These are phyloP conservation scores for Lachnellula suecica DNA, from an alignment of 2,329 filamentous ascomycete genomes.

Conservation along the genomic window DNA sequence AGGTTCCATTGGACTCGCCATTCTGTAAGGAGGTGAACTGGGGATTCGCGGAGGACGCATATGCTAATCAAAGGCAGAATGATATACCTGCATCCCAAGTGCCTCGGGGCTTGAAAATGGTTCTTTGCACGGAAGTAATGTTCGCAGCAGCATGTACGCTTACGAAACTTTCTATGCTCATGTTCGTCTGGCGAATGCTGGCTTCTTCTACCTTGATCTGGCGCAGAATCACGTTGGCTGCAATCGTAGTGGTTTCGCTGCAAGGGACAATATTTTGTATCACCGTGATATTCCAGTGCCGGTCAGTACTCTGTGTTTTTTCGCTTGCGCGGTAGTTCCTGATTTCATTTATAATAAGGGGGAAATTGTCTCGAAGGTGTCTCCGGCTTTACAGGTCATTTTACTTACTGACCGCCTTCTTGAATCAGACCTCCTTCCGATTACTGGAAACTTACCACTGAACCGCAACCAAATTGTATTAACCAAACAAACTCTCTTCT, in stretches of 20 bases:
- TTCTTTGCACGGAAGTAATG: conserved; percentile 38
- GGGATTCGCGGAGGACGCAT: neutral
- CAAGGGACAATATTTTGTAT: conserved; percentile 26
- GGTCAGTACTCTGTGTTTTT: conserved; percentile 12
- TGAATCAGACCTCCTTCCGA: conserved; percentile 34
- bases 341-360: neutral
- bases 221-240: conserved; percentile 20
- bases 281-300: conserved; percentile 26
- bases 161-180: conserved; percentile 40
- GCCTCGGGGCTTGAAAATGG: conserved; percentile 37
- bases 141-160: conserved; percentile 36
- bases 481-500: conserved; percentile 51
- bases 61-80: conserved; percentile 27
- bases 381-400: neutral
- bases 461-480: conserved; percentile 40
- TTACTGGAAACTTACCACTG: conserved; percentile 37
- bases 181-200: conserved; percentile 27
- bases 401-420: neutral
- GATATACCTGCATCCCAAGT: conserved; percentile 37
- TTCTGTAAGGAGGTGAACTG: conserved; percentile 12
- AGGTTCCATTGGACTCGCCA: conserved; percentile 39
- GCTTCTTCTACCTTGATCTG: conserved; percentile 21
- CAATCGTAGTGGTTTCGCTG: conserved; percentile 19
- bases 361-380: neutral
- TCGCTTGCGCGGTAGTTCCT: neutral